These are phyloP conservation scores for Vanderwaltozyma polyspora DNA, from an alignment of 805 yeast species.

Conservation along the genomic window DNA sequence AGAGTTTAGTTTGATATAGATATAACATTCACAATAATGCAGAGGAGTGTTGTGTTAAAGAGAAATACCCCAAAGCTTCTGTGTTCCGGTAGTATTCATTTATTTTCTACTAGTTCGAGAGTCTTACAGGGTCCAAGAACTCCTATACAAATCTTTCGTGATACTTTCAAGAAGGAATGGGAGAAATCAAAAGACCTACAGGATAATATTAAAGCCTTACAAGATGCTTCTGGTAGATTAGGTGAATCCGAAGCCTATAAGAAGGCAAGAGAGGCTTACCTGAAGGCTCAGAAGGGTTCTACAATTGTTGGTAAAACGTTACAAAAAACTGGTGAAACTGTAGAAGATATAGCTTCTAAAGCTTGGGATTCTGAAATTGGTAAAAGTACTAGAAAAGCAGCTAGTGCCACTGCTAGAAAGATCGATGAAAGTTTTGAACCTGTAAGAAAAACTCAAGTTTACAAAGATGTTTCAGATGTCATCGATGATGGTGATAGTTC, in stretches of 20 bases:
- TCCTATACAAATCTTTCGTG: conserved; percentile 86
- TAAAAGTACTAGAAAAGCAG: conserved; percentile 75
- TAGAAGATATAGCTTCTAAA: conserved; percentile 76
- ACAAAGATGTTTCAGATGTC: conserved; percentile 78
- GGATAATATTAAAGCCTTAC: conserved; percentile 85
- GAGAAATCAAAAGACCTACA: conserved; percentile 81
- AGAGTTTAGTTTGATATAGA: no score
- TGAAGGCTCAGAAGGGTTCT: conserved; percentile 63
- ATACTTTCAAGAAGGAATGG: conserved; percentile 87
- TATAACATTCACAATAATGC: no score
- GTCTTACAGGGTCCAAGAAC: conserved; percentile 25
- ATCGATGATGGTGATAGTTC: conserved; percentile 86
- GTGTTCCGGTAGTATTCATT: not conserved
- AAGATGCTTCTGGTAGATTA: conserved; percentile 89
- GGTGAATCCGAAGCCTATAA: conserved; percentile 91
- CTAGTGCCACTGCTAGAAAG: conserved; percentile 68
- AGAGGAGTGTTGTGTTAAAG: no score
- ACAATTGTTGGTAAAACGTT: conserved; percentile 65
- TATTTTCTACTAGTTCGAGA: conserved; percentile 9
- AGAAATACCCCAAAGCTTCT: no score
- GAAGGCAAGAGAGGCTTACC: conserved; percentile 85
- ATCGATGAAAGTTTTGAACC: conserved; percentile 88
- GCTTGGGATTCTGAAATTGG: conserved; percentile 97
- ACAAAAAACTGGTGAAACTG: conserved; percentile 83
- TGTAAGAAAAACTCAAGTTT: conserved; percentile 78